Percentiles rank a stretch among this genome's conserved stretches.
phyloP scores from a whole-genome alignment of 768 basidiomycete genomes.

The Boletus subparvulus region DNA sequence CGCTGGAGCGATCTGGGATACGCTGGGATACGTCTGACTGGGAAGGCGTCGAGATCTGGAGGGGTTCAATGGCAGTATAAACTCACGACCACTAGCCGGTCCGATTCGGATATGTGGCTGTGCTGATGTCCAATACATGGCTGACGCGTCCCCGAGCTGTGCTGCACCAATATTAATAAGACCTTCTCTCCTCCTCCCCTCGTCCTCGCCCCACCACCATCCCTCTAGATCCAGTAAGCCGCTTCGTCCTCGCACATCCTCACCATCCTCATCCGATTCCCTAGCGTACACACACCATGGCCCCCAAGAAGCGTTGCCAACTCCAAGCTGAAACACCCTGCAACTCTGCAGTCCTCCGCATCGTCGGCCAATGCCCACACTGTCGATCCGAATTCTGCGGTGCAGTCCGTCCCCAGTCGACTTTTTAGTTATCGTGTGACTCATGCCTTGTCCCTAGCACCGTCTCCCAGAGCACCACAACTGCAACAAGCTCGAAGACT shows the following conservation, averaged over 20 bases:
- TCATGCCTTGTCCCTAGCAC: conserved; percentile 49
- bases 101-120: conserved; percentile 17
- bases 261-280: not conserved
- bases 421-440: not conserved
- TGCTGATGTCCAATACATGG: conserved; percentile 11
- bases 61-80: conserved; percentile 1
- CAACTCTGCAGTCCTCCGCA: conserved; percentile 75
- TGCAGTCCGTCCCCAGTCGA: conserved; percentile 47
- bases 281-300: conserved; percentile 46
- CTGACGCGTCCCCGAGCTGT: conserved; percentile 36
- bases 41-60: conserved; percentile 84
- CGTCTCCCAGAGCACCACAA: conserved; percentile 87
- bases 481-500: conserved; percentile 81
- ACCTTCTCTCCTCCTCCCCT: not conserved
- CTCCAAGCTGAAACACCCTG: conserved; percentile 54
- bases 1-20: conserved; percentile 55
- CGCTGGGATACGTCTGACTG: conserved; percentile 70
- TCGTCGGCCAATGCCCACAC: conserved; percentile 83
- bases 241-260: not conserved
- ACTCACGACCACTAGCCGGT: no score
- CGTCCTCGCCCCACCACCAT: not conserved
- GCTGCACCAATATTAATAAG: conserved; percentile 26
- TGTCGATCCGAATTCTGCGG: conserved; percentile 79
- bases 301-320: conserved; percentile 87
- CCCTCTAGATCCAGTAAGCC: not conserved